Percentiles rank a stretch among this genome's conserved stretches.
These are phyloP conservation scores for Verticillium isaacii DNA, from an alignment of 2,329 filamentous ascomycete species.

Conservation along the genomic window DNA sequence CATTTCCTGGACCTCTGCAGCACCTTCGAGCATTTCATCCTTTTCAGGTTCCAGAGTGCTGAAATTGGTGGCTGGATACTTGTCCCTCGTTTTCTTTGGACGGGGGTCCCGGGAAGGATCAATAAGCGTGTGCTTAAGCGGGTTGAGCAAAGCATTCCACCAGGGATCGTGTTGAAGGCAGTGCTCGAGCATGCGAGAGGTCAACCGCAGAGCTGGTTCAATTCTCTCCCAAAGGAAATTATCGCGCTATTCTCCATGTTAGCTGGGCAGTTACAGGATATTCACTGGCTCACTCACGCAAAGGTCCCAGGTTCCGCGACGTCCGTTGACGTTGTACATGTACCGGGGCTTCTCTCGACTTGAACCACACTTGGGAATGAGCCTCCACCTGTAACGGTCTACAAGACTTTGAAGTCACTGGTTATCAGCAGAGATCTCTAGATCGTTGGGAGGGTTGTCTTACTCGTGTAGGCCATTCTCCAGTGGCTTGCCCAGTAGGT, in stretches of 20 bases:
- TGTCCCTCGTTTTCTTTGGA: neutral
- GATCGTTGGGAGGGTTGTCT: neutral
- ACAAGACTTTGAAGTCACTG: conserved; percentile 5
- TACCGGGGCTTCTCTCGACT: conserved; percentile 1
- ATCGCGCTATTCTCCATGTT: conserved; percentile 14
- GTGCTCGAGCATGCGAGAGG: conserved; percentile 15
- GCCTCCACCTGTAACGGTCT: conserved; percentile 4
- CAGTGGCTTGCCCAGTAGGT: neutral
- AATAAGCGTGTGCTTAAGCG: conserved; percentile 18
- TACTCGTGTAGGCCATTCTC: conserved; percentile 18
- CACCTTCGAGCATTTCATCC: too few relatives aligned
- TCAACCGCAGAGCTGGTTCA: conserved; percentile 21
- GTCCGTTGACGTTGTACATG: conserved; percentile 16
- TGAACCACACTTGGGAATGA: neutral
- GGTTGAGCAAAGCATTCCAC: conserved; percentile 14
- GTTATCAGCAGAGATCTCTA: neutral
- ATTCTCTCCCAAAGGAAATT: conserved; percentile 20
- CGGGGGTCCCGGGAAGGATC: conserved; percentile 8
- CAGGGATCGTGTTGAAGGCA: conserved; percentile 13
- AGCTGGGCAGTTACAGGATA: neutral
- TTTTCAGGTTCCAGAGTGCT: neutral
- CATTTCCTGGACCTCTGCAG: neutral
- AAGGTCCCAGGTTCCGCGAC: conserved; percentile 18
- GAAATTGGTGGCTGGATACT: neutral
- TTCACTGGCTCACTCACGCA: conserved; percentile 11